phyloP scores from a whole-genome alignment of 1,284 basidiomycete species.

The Phlebopus sp. region DNA sequence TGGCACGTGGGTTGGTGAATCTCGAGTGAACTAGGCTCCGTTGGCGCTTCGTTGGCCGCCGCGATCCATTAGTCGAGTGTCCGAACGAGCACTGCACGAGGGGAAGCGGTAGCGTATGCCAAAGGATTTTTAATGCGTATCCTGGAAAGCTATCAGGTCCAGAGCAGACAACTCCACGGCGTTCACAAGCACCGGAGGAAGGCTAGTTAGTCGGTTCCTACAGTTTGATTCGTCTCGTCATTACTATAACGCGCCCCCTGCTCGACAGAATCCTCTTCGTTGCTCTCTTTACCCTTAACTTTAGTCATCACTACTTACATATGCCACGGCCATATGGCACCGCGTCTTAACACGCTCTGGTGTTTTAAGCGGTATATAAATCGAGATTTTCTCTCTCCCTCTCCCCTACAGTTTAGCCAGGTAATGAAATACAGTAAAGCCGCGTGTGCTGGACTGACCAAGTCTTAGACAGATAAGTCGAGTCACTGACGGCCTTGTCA shows the following conservation, averaged over 20 bases:
- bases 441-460: conserved; percentile 34
- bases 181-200: conserved; percentile 29
- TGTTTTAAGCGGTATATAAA: no score
- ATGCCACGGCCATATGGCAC: no score
- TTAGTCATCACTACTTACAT: no score
- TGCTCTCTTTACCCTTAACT: no score
- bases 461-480: conserved; percentile 40
- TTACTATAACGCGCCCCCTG: no score
- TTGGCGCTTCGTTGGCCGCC: conserved; percentile 5
- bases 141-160: no score
- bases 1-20: conserved; percentile 8
- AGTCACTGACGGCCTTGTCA: conserved; percentile 58
- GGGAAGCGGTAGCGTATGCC: conserved; percentile 15
- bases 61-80: conserved; percentile 25
- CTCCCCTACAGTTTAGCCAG: conserved; percentile 25
- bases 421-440: not conserved
- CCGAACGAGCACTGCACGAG: conserved; percentile 18
- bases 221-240: no score
- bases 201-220: conserved; percentile 29
- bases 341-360: no score
- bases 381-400: no score
- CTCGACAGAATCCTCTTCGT: no score
- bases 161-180: conserved; percentile 31
- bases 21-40: not conserved
- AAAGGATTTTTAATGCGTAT: no score